Evolutionary conservation across 495 filamentous ascomycete species (phyloP), one percentile per base, ranked within the genome.

Genomic region (Thermothielavioides terrestris): DNA sequence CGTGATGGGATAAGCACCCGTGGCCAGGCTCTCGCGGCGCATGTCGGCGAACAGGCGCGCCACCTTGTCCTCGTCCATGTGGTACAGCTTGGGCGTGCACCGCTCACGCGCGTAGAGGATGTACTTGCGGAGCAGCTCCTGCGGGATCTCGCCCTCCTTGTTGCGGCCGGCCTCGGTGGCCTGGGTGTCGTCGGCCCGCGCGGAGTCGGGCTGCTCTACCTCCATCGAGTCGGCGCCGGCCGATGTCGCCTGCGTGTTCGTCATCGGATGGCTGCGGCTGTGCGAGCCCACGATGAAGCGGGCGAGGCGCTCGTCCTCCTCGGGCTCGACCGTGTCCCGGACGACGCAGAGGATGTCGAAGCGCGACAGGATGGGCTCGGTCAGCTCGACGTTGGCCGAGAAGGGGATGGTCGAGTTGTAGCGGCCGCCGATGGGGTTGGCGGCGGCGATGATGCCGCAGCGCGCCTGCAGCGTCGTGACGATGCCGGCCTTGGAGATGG

Each of bases 291-390:
- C 88, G 40, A 99, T 94, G 68, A 99, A 99, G 39, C 82, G 83
- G 34, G 94, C 94, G 11, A 99, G 78, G 17, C 90, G 81, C 70
- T 97, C 94, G 56, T 99, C 94, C 64, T 96, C 88, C n/a, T 69
- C 74, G 0, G 94, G 92, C 58, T 97, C 91, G n/a, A 99, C 94
- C 6, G 91, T 88, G 64, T 99, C 94, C 25, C 94, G 84, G 25
- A 99, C 89, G 21, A 99, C 94, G 62, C 88, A 94, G 41, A 99
- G 82, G 56, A 99, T 94, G 59, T 99, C 94, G 69, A 99, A 99
- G 78, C 94, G 94, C 10, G 91, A 96, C 54, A 99, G 67, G 61
- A 99, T 97, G 46, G 94, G 92, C 62, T 99, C 92, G 0, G 92
- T 99, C 35, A 99, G 77, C 59, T 97, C 88, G 39, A 99, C 94